Evolutionary conservation across 345 rosid genomes (phyloP).

Genomic region (Eucalyptus curtisii): DNA sequence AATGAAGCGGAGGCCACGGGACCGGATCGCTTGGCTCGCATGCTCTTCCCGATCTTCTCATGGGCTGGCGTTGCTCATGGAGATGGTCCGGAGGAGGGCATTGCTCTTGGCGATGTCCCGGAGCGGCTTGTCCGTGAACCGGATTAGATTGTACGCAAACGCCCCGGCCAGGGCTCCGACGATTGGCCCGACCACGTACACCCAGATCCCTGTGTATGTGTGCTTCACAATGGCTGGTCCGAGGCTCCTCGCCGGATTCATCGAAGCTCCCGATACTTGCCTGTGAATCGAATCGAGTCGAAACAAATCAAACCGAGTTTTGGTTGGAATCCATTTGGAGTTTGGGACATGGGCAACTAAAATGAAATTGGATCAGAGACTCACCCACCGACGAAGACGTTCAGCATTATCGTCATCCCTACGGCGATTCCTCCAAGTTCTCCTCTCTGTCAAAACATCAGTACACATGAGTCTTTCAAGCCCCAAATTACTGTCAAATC

Average conservation of each 20-base stretch:
- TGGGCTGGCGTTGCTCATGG: background rate
- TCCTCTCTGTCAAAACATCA: slow-evolving; percentile 6
- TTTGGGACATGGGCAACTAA: background rate
- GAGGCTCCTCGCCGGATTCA: slow-evolving; percentile 48
- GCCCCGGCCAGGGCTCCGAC: slow-evolving; percentile 23
- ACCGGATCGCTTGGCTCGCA: background rate
- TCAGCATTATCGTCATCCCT: slow-evolving; percentile 54
- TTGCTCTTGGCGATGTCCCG: background rate
- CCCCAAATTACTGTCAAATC: background rate
- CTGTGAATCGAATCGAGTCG: background rate
- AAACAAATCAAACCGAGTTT: too few relatives aligned
- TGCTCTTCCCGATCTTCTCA: background rate
- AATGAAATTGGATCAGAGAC: background rate
- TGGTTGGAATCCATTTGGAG: background rate
- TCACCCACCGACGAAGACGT: slow-evolving; percentile 55
- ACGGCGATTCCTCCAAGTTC: slow-evolving; percentile 41
- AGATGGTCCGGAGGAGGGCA: background rate
- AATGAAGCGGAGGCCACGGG: background rate
- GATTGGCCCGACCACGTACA: slow-evolving; percentile 28
- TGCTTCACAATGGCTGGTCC: slow-evolving; percentile 35
- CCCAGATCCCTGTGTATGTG: slow-evolving; percentile 23
- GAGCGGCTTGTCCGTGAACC: slow-evolving; percentile 14
- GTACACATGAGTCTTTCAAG: background rate
- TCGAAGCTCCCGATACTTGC: slow-evolving; percentile 43
- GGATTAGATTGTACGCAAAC: slow-evolving; percentile 10